These are phyloP conservation scores for Puya raimondii DNA, from an alignment of 176 grass and related monocot genomes.

Conservation along the genomic window DNA sequence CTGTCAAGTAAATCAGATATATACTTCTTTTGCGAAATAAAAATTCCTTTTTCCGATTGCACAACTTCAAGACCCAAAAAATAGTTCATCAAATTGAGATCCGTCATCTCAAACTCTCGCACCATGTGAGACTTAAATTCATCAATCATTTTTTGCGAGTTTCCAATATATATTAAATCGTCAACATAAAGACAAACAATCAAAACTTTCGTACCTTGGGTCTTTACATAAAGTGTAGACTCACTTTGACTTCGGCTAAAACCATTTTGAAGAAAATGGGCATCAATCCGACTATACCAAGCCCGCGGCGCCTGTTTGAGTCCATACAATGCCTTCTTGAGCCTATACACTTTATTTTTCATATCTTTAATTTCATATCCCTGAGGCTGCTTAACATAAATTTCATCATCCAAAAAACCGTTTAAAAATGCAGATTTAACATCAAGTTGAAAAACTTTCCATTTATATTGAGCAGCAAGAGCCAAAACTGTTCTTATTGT, in stretches of 20 bases:
- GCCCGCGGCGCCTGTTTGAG: not conserved
- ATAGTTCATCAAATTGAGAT: not conserved
- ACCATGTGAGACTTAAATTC: not conserved
- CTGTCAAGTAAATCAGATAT: not conserved
- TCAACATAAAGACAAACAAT: slow-evolving; percentile 5
- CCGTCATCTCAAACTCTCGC: not conserved
- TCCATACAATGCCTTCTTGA: not conserved
- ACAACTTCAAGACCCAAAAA: not conserved
- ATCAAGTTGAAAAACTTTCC: not conserved
- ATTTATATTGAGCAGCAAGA: not conserved
- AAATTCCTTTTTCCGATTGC: not conserved
- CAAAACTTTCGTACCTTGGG: not conserved
- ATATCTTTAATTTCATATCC: not conserved
- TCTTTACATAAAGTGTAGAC: not conserved
- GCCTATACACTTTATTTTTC: not conserved
- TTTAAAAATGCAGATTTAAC: not conserved
- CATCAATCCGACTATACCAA: not conserved
- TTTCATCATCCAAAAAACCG: not conserved
- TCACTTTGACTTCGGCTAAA: not conserved
- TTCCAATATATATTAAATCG: not conserved
- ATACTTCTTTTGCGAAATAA: not conserved
- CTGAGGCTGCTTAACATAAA: not conserved
- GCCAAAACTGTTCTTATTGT: not conserved
- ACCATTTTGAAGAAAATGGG: no score
- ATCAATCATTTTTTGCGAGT: not conserved